These are phyloP conservation scores for Pyrenochaeta sp. DNA, from an alignment of 2,329 filamentous ascomycete genomes.

Conservation along the genomic window DNA sequence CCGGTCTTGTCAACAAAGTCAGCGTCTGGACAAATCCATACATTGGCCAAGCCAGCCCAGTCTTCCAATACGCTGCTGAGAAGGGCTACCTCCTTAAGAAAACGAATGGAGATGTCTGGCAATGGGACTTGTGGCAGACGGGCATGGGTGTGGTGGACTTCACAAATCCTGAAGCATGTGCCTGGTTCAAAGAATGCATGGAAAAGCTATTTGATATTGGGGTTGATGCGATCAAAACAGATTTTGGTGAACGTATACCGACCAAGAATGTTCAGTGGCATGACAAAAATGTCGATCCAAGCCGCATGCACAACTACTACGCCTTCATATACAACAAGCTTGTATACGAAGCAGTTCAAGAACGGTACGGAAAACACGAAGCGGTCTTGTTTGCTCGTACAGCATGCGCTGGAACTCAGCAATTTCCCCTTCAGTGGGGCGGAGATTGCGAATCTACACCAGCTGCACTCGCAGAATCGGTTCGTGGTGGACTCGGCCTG, in stretches of 20 bases:
- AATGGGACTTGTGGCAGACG: slow-evolving; percentile 80
- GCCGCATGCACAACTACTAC: slow-evolving; percentile 79
- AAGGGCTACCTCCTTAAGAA: slow-evolving; percentile 75
- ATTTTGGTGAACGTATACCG: slow-evolving; percentile 77
- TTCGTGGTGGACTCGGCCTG: slow-evolving; percentile 70
- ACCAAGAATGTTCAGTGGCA: slow-evolving; percentile 70
- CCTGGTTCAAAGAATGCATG: slow-evolving; percentile 70
- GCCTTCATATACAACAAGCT: slow-evolving; percentile 75
- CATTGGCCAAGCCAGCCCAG: slow-evolving; percentile 71
- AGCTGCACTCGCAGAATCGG: slow-evolving; percentile 74
- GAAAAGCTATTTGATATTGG: slow-evolving; percentile 71
- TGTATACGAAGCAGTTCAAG: slow-evolving; percentile 71
- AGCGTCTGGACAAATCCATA: slow-evolving; percentile 82
- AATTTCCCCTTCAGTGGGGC: slow-evolving; percentile 72
- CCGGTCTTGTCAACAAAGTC: slow-evolving; percentile 66
- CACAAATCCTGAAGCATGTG: slow-evolving; percentile 72
- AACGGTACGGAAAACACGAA: slow-evolving; percentile 58
- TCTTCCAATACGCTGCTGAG: slow-evolving; percentile 69
- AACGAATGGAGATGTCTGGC: slow-evolving; percentile 73
- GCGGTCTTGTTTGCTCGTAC: slow-evolving; percentile 73
- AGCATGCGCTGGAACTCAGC: slow-evolving; percentile 72
- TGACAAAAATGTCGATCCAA: slow-evolving; percentile 65
- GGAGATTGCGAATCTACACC: slow-evolving; percentile 78
- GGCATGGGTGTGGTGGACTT: slow-evolving; percentile 79
- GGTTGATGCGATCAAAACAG: slow-evolving; percentile 76